Base-by-base conservation (phyloP, 805 yeast species). In the Lachancea fermentati region DNA sequence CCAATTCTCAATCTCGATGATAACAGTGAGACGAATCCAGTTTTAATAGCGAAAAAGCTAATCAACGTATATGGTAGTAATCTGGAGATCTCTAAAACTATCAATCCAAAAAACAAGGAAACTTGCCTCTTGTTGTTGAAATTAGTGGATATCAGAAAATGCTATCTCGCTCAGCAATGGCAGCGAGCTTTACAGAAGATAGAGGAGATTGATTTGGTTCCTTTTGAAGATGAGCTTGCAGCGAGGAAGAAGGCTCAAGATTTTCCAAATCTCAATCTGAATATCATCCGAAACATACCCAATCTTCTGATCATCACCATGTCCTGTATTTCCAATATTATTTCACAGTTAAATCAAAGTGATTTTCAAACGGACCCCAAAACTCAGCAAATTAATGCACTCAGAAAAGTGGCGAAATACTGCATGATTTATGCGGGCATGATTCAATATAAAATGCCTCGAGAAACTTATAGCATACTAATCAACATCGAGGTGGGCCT, bases 361-460 rank as follows among this genome's bases (percentile, higher is more conserved):
- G 57, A 54, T 22, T 76, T 65, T 49, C 67, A 68, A 28, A 67
- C 72, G 6, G 54, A 68, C 2, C 67, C 74, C 9, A 75, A 73
- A 43, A 73, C 69, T 31, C 76, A 73, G 42, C 83, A 80, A 56
- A 62, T 74, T 15, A 67, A 61, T 3, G 74, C 76, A 31, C 65
- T 86, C 54, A 69, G 70, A 37, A 73, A 72, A 46, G 71, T 82
- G 47, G 87, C 95, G 2, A 82, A 79, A 60, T 87, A 87, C 62
- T 84, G 95, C 62, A 87, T 89, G 88, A 78, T 89, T 3, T 91
- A 83, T 60, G 95, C 97, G 5, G 97, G 97, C 45, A 83, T 91
- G 80, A 81, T 89, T 28, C 95, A 86, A 64, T 88, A 85, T 63
- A 81, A 83, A 58, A 86, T 89, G 94, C 95, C 96, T 6, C 66